These are phyloP conservation scores for Triticum monococcum DNA, from an alignment of 176 grass and related monocot genomes.

Conservation along the genomic window DNA sequence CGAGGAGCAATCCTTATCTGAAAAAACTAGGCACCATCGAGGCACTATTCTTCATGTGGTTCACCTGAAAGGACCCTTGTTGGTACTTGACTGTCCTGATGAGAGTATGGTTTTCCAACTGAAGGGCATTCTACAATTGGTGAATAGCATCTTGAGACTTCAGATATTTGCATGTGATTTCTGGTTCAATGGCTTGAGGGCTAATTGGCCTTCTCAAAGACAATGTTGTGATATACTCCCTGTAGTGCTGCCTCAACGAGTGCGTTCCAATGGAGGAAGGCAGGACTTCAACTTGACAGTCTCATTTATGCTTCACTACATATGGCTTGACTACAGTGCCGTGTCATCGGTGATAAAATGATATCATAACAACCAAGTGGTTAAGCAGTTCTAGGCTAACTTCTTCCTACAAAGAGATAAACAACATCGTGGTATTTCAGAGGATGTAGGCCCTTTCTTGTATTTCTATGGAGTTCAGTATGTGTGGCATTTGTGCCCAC, in stretches of 20 bases:
- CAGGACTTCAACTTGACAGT: background rate
- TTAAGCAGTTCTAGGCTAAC: no score
- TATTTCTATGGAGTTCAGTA: no score
- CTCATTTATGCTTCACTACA: no score
- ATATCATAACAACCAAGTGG: no score
- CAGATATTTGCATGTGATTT: background rate
- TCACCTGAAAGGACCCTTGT: background rate
- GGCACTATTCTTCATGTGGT: background rate
- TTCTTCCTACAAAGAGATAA: no score
- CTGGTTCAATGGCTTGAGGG: no score
- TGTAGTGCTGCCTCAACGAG: background rate
- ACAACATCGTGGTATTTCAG: no score
- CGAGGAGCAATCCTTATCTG: background rate
- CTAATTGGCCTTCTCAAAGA: no score
- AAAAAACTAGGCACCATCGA: background rate
- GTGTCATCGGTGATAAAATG: no score
- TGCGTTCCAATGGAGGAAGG: background rate
- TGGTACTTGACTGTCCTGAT: background rate
- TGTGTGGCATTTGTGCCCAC: no score
- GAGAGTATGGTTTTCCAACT: background rate
- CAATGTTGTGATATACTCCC: background rate
- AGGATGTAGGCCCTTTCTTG: no score
- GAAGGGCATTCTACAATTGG: background rate
- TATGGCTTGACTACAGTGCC: no score
- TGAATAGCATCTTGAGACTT: background rate